These are phyloP conservation scores for Cercophora samala DNA, from an alignment of 495 filamentous ascomycete species.

Conservation along the genomic window DNA sequence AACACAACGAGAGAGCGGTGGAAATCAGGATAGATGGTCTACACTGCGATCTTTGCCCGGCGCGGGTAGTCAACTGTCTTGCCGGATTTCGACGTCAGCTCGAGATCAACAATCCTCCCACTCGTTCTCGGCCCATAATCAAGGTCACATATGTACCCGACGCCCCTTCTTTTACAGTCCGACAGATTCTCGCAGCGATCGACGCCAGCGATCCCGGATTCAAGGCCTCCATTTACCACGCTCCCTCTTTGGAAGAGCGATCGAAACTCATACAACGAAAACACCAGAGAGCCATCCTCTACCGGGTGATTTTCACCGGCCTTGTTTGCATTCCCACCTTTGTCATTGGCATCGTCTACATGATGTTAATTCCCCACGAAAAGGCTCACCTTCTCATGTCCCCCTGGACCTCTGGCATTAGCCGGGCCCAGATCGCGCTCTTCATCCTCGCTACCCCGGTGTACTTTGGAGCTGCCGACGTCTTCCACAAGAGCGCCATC, in stretches of 20 bases:
- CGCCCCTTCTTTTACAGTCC: constrained; percentile 69
- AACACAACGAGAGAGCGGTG: constrained; percentile 52
- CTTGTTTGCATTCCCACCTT: constrained; percentile 80
- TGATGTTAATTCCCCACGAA: constrained; percentile 66
- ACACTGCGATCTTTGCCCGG: constrained; percentile 82
- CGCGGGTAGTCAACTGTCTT: constrained; percentile 50
- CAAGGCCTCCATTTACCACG: constrained; percentile 66
- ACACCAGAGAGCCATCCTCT: constrained; percentile 58
- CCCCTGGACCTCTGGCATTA: constrained; percentile 69
- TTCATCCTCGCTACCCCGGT: constrained; percentile 86
- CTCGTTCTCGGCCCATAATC: constrained; percentile 56
- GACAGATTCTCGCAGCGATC: constrained; percentile 67
- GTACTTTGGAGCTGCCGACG: constrained; percentile 83
- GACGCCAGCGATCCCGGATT: constrained; percentile 63
- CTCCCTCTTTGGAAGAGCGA: constrained; percentile 80
- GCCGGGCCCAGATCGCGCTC: constrained; percentile 74
- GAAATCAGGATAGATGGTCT: constrained; percentile 74
- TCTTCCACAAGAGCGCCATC: constrained; percentile 75
- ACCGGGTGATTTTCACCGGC: constrained; percentile 68
- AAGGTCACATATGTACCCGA: constrained; percentile 67
- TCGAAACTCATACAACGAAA: constrained; percentile 65
- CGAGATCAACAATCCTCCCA: constrained; percentile 49
- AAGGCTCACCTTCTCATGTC: constrained; percentile 63
- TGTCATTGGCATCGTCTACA: constrained; percentile 85
- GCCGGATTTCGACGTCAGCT: constrained; percentile 38